Percentiles rank a stretch among this genome's conserved stretches.
Evolutionary conservation across 2,329 filamentous ascomycete genomes (phyloP).

Genomic region (Colletotrichum zoysiae): DNA sequence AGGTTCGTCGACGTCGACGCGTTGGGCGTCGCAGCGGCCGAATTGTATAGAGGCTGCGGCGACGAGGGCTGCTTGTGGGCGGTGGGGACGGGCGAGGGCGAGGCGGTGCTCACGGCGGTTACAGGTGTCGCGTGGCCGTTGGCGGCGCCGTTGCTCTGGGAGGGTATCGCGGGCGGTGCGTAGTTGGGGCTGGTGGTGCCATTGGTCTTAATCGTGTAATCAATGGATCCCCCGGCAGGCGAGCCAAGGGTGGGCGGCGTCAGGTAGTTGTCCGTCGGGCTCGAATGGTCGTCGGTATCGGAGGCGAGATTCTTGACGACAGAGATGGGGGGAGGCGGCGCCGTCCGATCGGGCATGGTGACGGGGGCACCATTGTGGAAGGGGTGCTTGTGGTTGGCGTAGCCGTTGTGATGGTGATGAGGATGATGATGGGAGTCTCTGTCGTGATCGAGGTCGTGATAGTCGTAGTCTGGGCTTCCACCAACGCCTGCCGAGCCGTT

Average conservation of each 20-base stretch:
- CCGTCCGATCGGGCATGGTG: constrained; percentile 48
- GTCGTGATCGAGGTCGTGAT: constrained; percentile 44
- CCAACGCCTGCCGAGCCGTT: constrained; percentile 59
- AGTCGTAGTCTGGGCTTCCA: constrained; percentile 49
- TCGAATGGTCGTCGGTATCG: constrained; percentile 47
- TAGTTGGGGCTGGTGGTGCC: constrained; percentile 46
- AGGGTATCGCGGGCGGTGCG: constrained; percentile 47
- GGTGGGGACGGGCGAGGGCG: constrained; percentile 43
- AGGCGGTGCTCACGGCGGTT: constrained; percentile 26
- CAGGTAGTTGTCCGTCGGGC: constrained; percentile 48
- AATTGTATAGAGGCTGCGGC: constrained; percentile 67
- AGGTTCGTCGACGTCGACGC: constrained; percentile 62
- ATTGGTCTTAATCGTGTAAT: constrained; percentile 33
- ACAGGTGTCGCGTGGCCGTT: constrained; percentile 39
- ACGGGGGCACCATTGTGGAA: constrained; percentile 45
- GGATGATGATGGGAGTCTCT: constrained; percentile 46
- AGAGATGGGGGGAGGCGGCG: constrained; percentile 37
- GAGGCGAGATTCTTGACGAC: constrained; percentile 37
- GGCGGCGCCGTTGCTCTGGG: constrained; percentile 42
- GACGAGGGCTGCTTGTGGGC: constrained; percentile 45
- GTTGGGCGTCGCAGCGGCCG: constrained; percentile 52
- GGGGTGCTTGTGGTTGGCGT: constrained; percentile 43
- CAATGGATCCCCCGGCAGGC: constrained; percentile 44
- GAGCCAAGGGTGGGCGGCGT: constrained; percentile 53
- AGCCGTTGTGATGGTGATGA: constrained; percentile 55